These are phyloP conservation scores for Chimonanthus praecox DNA, from an alignment of 164 flowering plant genomes.

Conservation along the genomic window DNA sequence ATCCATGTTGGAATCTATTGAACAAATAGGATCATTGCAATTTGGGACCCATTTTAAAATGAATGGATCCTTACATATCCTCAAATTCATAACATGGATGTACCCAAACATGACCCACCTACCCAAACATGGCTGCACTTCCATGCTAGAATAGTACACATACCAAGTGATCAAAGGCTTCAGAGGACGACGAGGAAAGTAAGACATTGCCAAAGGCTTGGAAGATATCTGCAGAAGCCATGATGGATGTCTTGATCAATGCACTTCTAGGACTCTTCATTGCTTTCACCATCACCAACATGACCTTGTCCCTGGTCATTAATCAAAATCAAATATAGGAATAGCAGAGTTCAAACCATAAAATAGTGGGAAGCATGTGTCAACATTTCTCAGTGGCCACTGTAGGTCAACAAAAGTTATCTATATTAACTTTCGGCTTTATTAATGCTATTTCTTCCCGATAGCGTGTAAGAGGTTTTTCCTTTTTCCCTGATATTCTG, in stretches of 20 bases:
- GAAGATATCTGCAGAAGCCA: constrained; percentile 86
- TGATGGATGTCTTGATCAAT: constrained; percentile 74
- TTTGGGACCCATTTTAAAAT: background rate
- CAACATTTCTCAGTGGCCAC: too few species aligned
- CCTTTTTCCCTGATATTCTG: too few species aligned
- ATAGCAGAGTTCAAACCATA: background rate
- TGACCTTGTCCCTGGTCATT: constrained; percentile 54
- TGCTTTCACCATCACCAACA: constrained; percentile 58
- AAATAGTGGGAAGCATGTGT: background rate
- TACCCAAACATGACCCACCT: too few species aligned
- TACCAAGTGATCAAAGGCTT: constrained; percentile 69
- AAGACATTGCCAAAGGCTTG: constrained; percentile 54
- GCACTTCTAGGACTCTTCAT: constrained; percentile 98
- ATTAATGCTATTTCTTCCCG: too few species aligned
- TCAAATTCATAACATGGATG: too few species aligned
- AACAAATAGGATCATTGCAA: too few species aligned
- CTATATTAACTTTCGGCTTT: too few species aligned
- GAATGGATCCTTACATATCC: too few species aligned
- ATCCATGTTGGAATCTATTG: background rate
- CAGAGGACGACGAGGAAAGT: constrained; percentile 35
- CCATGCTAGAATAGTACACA: background rate
- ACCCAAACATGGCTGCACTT: too few species aligned
- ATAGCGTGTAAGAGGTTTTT: too few species aligned
- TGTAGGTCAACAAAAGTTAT: too few species aligned
- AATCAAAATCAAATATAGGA: background rate